Evolutionary conservation across 495 filamentous ascomycete genomes (phyloP), one percentile per base, ranked within the genome.

Genomic region (Darksidea phi): DNA sequence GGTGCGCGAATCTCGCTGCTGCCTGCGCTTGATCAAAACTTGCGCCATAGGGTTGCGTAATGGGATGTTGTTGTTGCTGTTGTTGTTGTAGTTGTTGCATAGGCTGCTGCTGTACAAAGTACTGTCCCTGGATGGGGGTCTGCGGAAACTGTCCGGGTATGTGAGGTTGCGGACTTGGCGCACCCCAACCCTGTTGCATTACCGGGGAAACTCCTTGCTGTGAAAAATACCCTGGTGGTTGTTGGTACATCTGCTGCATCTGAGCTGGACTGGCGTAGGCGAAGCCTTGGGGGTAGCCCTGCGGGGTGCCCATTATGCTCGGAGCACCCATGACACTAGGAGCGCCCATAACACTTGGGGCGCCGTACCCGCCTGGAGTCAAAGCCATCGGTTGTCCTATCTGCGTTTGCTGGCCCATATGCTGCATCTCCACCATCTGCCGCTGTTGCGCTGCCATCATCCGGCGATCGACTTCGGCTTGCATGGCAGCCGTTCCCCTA

Each of bases 361-460:
- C 28, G 10, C 28, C 28, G 32, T 56, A 61, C 4, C 37, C 26
- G 37, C 64, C 43, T 25, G 54, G 62, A 34, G 54, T 46, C 50
- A 48, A 25, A 12, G 54, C 54, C 54, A 64, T 64, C 23, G 50
- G 53, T 41, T 63, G 59, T 10, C 34, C 18, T 21, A 25, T 26
- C 36, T 28, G 25, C 25, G 53, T 15, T 18, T 17, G 24, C 49
- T 23, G 17, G 12, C 25, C 45, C 59, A 58, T 61, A 17, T 63
- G 65, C 28, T 68, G 66, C 61, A 65, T 61, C 17, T 65, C 60
- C 25, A 64, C 32, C 59, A 62, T 62, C 41, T 68, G 66, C 13
- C 61, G 61, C 36, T 65, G 66, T 47, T 66, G 59, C 12, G 54
- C 36, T 41, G 51, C 55, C 56, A 64, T 57, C 42, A 48, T 60